These are phyloP conservation scores for Magnolia officinalis DNA, from an alignment of 164 flowering plant species.

Conservation along the genomic window DNA sequence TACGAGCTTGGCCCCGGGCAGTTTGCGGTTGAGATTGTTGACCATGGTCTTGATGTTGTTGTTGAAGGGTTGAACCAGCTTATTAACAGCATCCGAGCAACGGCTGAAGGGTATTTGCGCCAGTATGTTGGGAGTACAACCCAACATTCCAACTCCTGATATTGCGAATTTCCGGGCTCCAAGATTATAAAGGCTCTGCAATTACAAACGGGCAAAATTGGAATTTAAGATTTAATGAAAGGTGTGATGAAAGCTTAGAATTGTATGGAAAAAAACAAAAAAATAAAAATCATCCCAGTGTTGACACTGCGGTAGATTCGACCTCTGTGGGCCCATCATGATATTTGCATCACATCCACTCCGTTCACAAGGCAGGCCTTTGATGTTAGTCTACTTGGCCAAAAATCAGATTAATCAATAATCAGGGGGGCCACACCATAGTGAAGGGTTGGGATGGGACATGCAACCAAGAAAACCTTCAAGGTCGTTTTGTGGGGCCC, in stretches of 20 bases:
- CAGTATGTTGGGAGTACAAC: slow-evolving; percentile 70
- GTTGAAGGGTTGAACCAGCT: slow-evolving; percentile 59
- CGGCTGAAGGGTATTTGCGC: slow-evolving; percentile 45
- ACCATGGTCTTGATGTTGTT: slow-evolving; percentile 54
- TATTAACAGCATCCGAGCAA: slow-evolving; percentile 54
- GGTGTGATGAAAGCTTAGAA: background rate
- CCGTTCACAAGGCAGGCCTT: too few relatives aligned
- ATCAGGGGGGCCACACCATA: too few relatives aligned
- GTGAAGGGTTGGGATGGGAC: too few relatives aligned
- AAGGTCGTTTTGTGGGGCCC: too few relatives aligned
- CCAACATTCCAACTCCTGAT: slow-evolving; percentile 60
- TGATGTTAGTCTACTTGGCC: too few relatives aligned
- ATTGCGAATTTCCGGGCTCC: slow-evolving; percentile 66
- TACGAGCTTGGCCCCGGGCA: slow-evolving; percentile 54
- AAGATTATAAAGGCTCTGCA: slow-evolving; percentile 63
- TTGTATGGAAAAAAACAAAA: background rate
- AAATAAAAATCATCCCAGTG: too few relatives aligned
- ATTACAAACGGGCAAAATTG: background rate
- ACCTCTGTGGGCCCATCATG: too few relatives aligned
- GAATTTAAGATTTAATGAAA: too few relatives aligned
- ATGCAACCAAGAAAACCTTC: too few relatives aligned
- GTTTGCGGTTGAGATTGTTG: slow-evolving; percentile 44
- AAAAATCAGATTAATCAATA: too few relatives aligned
- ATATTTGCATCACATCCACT: too few relatives aligned
- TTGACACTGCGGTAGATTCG: too few relatives aligned